Percentiles rank a stretch among this genome's conserved stretches.
Conservation (phyloP, 163 green algal genomes). For the Scenedesmus sp. region DNA sequence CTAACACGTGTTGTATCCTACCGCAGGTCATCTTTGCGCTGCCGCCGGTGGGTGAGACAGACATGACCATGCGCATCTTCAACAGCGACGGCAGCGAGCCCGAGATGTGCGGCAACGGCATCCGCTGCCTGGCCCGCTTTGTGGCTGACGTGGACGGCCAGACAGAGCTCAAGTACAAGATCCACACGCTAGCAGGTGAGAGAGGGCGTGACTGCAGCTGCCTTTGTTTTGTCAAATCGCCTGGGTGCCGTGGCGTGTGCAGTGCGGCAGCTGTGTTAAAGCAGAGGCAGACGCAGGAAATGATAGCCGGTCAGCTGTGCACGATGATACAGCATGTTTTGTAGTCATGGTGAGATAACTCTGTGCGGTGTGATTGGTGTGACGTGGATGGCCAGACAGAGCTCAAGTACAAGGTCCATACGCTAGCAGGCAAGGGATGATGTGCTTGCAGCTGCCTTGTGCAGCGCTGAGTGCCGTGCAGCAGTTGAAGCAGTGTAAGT, state of each 20-base stretch:
- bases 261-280: too few relatives aligned
- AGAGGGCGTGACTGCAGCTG: neutral
- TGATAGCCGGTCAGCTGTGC: too few relatives aligned
- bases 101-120: constrained; percentile 99
- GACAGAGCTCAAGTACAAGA: constrained; percentile 71
- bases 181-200: constrained; percentile 92
- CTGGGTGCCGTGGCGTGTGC: neutral
- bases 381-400: constrained; percentile 78
- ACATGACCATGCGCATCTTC: constrained; percentile 99
- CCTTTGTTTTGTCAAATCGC: too few relatives aligned
- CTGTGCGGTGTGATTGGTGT: neutral
- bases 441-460: neutral
- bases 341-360: too few relatives aligned
- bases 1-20: neutral
- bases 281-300: too few relatives aligned
- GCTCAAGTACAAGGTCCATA: constrained; percentile 87
- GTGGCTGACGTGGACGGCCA: constrained; percentile 86
- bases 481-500: too few relatives aligned
- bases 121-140: constrained; percentile 97
- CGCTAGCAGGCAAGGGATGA: constrained; percentile 79
- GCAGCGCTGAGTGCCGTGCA: neutral
- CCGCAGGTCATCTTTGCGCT: constrained; percentile 96
- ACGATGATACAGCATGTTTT: too few relatives aligned
- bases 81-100: constrained; percentile 98
- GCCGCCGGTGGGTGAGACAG: constrained; percentile 78